Conservation (phyloP, 2,329 filamentous ascomycete genomes). For the Orbilia brochopaga region DNA sequence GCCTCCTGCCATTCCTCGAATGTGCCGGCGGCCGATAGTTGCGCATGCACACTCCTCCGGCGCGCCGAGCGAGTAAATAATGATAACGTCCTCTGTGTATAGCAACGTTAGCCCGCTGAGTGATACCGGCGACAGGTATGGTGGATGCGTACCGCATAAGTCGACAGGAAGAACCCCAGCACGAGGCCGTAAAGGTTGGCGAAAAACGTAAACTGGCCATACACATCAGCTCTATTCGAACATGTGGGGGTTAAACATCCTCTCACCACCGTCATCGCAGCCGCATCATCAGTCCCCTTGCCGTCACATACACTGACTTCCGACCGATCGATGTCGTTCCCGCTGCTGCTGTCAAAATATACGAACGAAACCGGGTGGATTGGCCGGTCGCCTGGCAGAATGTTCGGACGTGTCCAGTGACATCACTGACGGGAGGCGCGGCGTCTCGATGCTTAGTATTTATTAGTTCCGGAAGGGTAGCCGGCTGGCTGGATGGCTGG, state of each 20-base stretch:
- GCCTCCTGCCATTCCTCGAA: slow-evolving; percentile 88
- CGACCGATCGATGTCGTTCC: too few species aligned
- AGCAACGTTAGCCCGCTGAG: too few species aligned
- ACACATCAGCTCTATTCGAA: slow-evolving; percentile 10
- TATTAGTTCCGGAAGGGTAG: too few species aligned
- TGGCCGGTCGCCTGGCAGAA: neutral
- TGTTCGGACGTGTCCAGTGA: neutral
- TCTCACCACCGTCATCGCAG: slow-evolving; percentile 38
- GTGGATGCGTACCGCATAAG: slow-evolving; percentile 18
- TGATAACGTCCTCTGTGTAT: slow-evolving; percentile 24
- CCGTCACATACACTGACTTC: neutral
- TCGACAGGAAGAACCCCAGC: slow-evolving; percentile 19
- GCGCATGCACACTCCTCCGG: slow-evolving; percentile 17
- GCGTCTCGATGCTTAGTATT: neutral
- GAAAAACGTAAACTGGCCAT: slow-evolving; percentile 10
- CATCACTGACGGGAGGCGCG: neutral
- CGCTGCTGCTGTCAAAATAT: neutral
- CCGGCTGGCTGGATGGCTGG: neutral
- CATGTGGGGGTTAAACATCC: neutral
- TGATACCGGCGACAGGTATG: too few species aligned
- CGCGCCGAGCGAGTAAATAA: slow-evolving; percentile 13
- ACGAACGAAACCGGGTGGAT: neutral
- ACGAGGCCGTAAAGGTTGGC: slow-evolving; percentile 29
- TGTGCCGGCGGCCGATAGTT: slow-evolving; percentile 68
- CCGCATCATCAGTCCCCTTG: slow-evolving; percentile 14